Evolutionary conservation across 768 basidiomycete species (phyloP).

Genomic region (Lactifluus pinguis): DNA sequence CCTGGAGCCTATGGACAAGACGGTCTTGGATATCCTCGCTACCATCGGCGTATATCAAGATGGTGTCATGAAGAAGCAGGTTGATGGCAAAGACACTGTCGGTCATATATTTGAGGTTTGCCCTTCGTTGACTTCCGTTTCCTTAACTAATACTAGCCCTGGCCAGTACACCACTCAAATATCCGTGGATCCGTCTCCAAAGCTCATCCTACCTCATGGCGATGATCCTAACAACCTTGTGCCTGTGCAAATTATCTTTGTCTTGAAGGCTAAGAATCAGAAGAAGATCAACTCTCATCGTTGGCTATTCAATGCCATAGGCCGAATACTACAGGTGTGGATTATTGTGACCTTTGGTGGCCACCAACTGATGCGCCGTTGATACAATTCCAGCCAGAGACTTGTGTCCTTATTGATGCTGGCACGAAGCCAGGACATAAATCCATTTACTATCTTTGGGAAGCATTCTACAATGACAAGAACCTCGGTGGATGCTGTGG

Average conservation of each 20-base stretch:
- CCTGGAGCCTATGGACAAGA: slow-evolving; percentile 93
- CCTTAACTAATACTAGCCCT: slow-evolving; percentile 3
- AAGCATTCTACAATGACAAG: slow-evolving; percentile 75
- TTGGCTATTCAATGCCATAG: slow-evolving; percentile 94
- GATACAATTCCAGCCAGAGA: slow-evolving; percentile 56
- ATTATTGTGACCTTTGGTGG: slow-evolving; percentile 7
- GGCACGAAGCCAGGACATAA: slow-evolving; percentile 97
- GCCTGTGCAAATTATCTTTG: slow-evolving; percentile 85
- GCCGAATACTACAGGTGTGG: slow-evolving; percentile 62
- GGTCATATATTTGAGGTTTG: slow-evolving; percentile 91
- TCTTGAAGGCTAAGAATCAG: slow-evolving; percentile 88
- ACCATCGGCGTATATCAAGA: slow-evolving; percentile 93
- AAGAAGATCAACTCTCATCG: slow-evolving; percentile 96
- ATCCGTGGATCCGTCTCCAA: slow-evolving; percentile 84
- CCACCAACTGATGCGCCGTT: not conserved
- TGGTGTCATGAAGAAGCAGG: slow-evolving; percentile 89
- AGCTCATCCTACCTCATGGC: slow-evolving; percentile 81
- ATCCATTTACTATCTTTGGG: slow-evolving; percentile 93
- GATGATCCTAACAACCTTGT: slow-evolving; percentile 90
- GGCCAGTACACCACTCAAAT: slow-evolving; percentile 90
- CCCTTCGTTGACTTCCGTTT: not conserved
- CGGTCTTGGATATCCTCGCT: slow-evolving; percentile 78
- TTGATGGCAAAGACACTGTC: slow-evolving; percentile 81
- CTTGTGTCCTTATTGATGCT: slow-evolving; percentile 88
- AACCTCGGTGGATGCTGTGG: slow-evolving; percentile 85